phyloP scores from a whole-genome alignment of 2,329 filamentous ascomycete species.

The Alternaria longipes region DNA sequence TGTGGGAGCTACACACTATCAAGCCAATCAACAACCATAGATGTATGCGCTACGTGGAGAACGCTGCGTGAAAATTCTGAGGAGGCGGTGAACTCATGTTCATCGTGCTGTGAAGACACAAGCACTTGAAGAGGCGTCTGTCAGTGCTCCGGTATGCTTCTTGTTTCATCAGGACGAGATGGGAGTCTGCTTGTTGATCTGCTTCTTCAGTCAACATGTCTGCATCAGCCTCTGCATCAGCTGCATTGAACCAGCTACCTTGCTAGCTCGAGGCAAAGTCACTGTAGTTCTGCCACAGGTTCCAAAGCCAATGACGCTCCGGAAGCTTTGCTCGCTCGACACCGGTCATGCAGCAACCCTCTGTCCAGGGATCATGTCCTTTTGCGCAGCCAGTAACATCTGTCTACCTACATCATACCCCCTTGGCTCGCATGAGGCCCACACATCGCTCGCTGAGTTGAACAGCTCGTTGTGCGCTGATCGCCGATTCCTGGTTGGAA shows the following conservation, averaged over 20 bases:
- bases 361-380: conserved; percentile 23
- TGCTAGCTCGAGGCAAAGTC: conserved; percentile 7
- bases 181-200: neutral
- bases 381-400: conserved; percentile 36
- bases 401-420: conserved; percentile 26
- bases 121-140: neutral
- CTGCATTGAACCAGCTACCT: conserved; percentile 3
- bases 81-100: conserved; percentile 1
- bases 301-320: conserved; percentile 7
- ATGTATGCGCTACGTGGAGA: neutral
- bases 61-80: conserved; percentile 10
- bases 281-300: conserved; percentile 1
- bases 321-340: conserved; percentile 7
- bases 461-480: conserved; percentile 27
- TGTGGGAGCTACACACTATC: conserved; percentile 10
- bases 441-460: conserved; percentile 23
- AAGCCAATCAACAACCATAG: conserved; percentile 3
- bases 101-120: neutral
- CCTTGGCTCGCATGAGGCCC: conserved; percentile 32
- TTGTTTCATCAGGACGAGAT: neutral
- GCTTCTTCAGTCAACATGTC: neutral
- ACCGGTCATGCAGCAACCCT: conserved; percentile 22
- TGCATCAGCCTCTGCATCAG: conserved; percentile 4
- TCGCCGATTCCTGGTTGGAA: conserved; percentile 26
- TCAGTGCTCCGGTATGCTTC: conserved; percentile 6